These are phyloP conservation scores for Pichia norvegensis DNA, from an alignment of 1,139 yeast genomes.

Conservation along the genomic window DNA sequence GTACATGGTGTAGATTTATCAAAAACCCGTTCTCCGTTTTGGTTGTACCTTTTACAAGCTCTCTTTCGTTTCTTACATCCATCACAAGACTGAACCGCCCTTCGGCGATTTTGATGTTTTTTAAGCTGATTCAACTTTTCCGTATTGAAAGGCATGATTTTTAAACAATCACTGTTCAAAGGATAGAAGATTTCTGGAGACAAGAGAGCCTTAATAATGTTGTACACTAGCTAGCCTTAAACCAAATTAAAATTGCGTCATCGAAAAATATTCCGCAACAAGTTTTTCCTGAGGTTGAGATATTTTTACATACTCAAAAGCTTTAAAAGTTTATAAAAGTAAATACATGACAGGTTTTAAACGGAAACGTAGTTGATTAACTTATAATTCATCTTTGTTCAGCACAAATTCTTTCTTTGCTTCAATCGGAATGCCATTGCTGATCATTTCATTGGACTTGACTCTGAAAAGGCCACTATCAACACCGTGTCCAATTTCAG, in stretches of 20 bases:
- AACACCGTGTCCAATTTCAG: constrained; percentile 59
- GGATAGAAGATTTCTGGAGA: no score
- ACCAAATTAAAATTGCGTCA: no score
- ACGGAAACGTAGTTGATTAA: no score
- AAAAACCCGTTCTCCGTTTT: constrained; percentile 13
- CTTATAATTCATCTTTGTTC: constrained; percentile 11
- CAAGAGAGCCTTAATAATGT: no score
- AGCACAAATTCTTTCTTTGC: constrained; percentile 1
- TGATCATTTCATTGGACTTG: constrained; percentile 15
- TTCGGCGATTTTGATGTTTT: constrained; percentile 11
- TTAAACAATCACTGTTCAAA: neutral
- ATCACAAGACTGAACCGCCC: constrained; percentile 34
- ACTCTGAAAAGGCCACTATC: constrained; percentile 20
- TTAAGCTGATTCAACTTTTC: neutral
- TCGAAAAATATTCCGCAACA: no score
- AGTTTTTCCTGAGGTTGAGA: no score
- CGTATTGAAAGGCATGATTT: neutral
- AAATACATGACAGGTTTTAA: neutral
- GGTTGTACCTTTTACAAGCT: constrained; percentile 29
- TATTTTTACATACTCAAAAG: neutral
- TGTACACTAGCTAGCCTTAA: no score
- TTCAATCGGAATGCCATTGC: constrained; percentile 6
- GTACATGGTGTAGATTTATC: constrained; percentile 28
- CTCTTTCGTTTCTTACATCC: constrained; percentile 34
- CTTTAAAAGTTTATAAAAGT: neutral